A percentile compares a stretch with the other conserved stretches of the same genome.
Conservation (phyloP, 31 red algal species). For the Endocladia muricata region DNA sequence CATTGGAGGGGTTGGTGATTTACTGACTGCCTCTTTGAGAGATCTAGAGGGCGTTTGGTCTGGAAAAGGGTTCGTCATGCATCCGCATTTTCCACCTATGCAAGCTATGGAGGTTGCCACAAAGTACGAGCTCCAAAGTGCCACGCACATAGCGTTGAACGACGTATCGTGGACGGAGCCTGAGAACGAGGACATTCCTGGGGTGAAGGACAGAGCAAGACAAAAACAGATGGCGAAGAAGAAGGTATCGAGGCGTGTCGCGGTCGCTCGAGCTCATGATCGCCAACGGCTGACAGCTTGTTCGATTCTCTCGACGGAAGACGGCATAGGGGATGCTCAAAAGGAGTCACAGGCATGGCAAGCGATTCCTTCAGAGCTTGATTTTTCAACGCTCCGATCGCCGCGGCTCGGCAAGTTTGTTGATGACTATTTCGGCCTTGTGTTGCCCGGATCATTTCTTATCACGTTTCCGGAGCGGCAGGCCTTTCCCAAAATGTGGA, state of each 20-base stretch:
- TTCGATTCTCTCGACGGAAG: slow-evolving; percentile 10
- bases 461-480: slow-evolving; percentile 34
- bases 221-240: slow-evolving; percentile 26
- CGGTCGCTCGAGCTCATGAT: slow-evolving; percentile 36
- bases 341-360: slow-evolving; percentile 40
- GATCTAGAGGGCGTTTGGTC: slow-evolving; percentile 19
- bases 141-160: neutral
- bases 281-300: slow-evolving; percentile 41
- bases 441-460: slow-evolving; percentile 16
- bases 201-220: neutral
- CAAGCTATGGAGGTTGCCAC: neutral
- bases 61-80: slow-evolving; percentile 19
- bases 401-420: slow-evolving; percentile 55
- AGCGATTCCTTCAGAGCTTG: neutral
- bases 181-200: neutral
- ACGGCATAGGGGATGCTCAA: slow-evolving; percentile 7
- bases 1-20: too few species aligned
- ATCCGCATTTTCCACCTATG: slow-evolving; percentile 36
- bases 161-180: slow-evolving; percentile 39
- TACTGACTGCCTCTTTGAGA: too few species aligned
- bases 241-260: slow-evolving; percentile 46
- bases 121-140: neutral
- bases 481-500: slow-evolving; percentile 43
- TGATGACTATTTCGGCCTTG: slow-evolving; percentile 35
- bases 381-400: slow-evolving; percentile 28